These are phyloP conservation scores for Hypholoma fasciculare DNA, from an alignment of 768 basidiomycete genomes.

Conservation along the genomic window DNA sequence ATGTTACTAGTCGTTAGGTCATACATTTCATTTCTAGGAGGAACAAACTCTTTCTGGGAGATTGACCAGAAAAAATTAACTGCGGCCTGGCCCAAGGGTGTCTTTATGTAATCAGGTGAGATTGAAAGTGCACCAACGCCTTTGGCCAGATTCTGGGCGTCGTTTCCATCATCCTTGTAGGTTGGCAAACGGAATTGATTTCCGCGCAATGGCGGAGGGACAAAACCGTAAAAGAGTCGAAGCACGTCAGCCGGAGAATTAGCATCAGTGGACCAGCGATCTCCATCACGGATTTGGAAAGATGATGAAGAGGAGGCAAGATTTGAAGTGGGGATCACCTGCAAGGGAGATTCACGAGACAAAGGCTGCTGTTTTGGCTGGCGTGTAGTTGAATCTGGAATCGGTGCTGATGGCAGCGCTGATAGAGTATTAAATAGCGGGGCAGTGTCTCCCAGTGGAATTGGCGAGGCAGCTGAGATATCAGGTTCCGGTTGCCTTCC, in stretches of 20 bases:
- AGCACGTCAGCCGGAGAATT: not conserved
- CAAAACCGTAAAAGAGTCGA: not conserved
- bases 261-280: not conserved
- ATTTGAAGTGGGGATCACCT: not conserved
- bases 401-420: not conserved
- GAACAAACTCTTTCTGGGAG: not conserved
- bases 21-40: not conserved
- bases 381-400: too few relatives aligned
- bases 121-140: not conserved
- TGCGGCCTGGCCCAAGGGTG: not conserved
- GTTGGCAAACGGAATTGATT: not conserved
- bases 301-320: not conserved
- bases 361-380: too few relatives aligned
- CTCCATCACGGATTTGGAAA: not conserved
- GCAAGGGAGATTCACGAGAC: too few relatives aligned
- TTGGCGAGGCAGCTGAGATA: not conserved
- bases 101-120: not conserved
- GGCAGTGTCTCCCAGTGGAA: too few relatives aligned
- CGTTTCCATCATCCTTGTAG: not conserved
- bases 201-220: not conserved
- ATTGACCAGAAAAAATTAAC: not conserved
- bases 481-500: not conserved
- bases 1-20: not conserved
- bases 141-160: not conserved
- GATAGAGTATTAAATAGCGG: too few relatives aligned